phyloP scores from a whole-genome alignment of 1,284 basidiomycete species.

The Malassezia furfur region DNA sequence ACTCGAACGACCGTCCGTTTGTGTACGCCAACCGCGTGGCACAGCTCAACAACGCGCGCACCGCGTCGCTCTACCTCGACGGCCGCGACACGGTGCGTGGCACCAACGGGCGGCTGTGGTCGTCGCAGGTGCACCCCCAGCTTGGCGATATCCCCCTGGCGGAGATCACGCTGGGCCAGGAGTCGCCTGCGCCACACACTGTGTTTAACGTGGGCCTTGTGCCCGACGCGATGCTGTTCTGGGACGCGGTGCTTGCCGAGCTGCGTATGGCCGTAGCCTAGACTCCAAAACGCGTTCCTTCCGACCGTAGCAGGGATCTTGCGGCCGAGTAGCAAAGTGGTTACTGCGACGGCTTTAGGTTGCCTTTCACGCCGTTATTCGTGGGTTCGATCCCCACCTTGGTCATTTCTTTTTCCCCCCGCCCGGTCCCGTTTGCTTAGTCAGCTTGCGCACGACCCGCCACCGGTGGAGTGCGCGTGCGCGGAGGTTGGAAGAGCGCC shows the following conservation, averaged over 20 bases:
- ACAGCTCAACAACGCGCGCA: constrained; percentile 34
- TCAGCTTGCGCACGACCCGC: neutral
- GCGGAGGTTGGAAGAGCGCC: too few species aligned
- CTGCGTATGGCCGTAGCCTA: neutral
- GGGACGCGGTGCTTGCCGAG: constrained; percentile 10
- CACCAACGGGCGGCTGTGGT: constrained; percentile 16
- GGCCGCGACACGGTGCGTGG: constrained; percentile 35
- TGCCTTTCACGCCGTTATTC: constrained; percentile 15
- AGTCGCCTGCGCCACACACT: constrained; percentile 19
- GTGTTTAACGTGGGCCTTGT: constrained; percentile 21
- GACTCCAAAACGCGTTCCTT: neutral
- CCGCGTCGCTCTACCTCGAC: constrained; percentile 22
- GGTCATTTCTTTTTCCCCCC: constrained; percentile 12
- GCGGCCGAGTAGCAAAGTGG: constrained; percentile 20
- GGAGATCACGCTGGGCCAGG: constrained; percentile 32
- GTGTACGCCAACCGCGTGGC: constrained; percentile 34
- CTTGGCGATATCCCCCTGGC: constrained; percentile 19
- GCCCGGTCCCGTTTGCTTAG: constrained; percentile 2
- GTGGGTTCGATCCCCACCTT: constrained; percentile 23
- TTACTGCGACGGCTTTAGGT: constrained; percentile 22
- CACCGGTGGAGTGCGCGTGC: neutral
- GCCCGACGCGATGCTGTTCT: constrained; percentile 17
- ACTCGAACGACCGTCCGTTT: constrained; percentile 30
- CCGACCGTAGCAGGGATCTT: neutral
- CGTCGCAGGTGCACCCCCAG: neutral